Conservation (phyloP, 495 filamentous ascomycete species). For the Penicillium cinerascens region DNA sequence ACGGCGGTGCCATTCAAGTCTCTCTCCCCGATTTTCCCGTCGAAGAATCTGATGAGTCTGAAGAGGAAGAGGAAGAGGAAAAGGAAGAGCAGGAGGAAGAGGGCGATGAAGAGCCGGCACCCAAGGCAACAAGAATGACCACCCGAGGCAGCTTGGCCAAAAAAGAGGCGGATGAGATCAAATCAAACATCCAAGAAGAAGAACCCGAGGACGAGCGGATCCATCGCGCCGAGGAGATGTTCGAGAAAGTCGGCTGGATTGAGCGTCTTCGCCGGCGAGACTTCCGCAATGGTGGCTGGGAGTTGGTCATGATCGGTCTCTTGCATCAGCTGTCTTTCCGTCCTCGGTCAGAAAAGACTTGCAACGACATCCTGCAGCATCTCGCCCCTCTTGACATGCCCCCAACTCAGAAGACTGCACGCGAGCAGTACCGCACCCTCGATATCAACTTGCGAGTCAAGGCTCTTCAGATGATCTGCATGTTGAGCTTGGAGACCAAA, state of each 20-base stretch:
- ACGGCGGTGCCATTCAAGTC: constrained; percentile 68
- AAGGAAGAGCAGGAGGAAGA: constrained; percentile 42
- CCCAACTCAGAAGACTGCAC: constrained; percentile 69
- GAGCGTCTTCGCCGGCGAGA: constrained; percentile 77
- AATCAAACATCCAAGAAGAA: constrained; percentile 39
- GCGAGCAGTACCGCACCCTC: constrained; percentile 63
- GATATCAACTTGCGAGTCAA: constrained; percentile 80
- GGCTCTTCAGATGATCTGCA: constrained; percentile 80
- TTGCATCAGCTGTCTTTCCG: constrained; percentile 78
- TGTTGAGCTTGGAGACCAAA: constrained; percentile 82
- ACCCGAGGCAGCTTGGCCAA: constrained; percentile 84
- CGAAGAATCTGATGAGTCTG: constrained; percentile 59
- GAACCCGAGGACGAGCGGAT: constrained; percentile 39
- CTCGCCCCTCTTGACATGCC: constrained; percentile 74
- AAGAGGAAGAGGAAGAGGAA: constrained; percentile 53
- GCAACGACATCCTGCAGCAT: constrained; percentile 73
- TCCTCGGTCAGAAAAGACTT: constrained; percentile 62
- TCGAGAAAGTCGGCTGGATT: constrained; percentile 69
- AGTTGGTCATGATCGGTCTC: constrained; percentile 82
- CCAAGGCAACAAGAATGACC: constrained; percentile 61
- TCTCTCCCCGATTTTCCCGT: constrained; percentile 72
- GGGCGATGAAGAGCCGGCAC: constrained; percentile 43
- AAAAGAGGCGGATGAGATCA: constrained; percentile 64
- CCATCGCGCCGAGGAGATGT: constrained; percentile 78
- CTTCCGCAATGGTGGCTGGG: constrained; percentile 88